These are phyloP conservation scores for Arachis hypogaea DNA, from an alignment of 306 rosid genomes.

Conservation along the genomic window DNA sequence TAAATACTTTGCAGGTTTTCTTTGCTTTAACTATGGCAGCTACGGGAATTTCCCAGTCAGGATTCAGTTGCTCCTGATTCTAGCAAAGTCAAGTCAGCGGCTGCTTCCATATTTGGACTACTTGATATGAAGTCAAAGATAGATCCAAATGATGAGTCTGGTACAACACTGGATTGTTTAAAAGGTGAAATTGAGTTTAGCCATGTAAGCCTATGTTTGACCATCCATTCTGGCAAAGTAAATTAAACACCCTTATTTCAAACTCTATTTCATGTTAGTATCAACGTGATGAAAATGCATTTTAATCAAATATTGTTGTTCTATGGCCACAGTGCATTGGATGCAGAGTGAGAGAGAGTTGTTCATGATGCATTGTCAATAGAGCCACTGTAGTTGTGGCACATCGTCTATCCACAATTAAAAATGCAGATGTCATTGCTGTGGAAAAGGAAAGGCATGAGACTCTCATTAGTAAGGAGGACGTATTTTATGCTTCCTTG, in stretches of 20 bases:
- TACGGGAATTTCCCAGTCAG: slow-evolving; percentile 60
- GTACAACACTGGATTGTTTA: slow-evolving; percentile 50
- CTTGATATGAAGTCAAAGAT: slow-evolving; percentile 62
- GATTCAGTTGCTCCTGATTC: slow-evolving; percentile 65
- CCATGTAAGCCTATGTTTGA: slow-evolving; percentile 62
- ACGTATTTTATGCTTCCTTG: slow-evolving; percentile 71
- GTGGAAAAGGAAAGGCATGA: slow-evolving; percentile 77
- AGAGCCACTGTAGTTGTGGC: slow-evolving; percentile 43
- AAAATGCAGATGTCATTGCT: slow-evolving; percentile 71
- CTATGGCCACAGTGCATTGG: slow-evolving; percentile 84
- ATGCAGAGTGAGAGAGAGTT: slow-evolving; percentile 76
- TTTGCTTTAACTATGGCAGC: slow-evolving; percentile 81
- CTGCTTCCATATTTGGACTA: slow-evolving; percentile 66
- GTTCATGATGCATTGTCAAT: too few relatives aligned
- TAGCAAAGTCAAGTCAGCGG: slow-evolving; percentile 60
- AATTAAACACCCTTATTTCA: slow-evolving; percentile 3
- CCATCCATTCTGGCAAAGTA: slow-evolving; percentile 39
- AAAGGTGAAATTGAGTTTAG: slow-evolving; percentile 67
- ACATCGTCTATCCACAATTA: slow-evolving; percentile 73
- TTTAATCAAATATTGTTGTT: slow-evolving; percentile 45
- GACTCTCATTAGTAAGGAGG: slow-evolving; percentile 50
- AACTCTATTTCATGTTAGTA: not conserved
- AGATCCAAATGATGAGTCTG: slow-evolving; percentile 65
- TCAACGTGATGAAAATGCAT: slow-evolving; percentile 7
- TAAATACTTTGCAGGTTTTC: slow-evolving; percentile 57